Evolutionary conservation across 345 rosid genomes (phyloP).

Genomic region (Leavenworthia alabamica): DNA sequence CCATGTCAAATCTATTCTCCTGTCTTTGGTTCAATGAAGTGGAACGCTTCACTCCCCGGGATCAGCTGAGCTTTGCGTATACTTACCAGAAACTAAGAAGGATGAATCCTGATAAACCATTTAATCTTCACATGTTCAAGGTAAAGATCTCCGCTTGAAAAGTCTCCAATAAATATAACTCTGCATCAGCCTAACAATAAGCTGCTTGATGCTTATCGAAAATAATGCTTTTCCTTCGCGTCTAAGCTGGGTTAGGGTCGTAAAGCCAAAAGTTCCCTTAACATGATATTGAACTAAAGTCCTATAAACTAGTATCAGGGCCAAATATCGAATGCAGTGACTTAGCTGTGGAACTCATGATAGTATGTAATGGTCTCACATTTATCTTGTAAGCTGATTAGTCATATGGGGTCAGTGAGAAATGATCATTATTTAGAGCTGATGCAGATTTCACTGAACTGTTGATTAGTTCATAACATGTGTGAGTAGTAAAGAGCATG

Average conservation of each 20-base stretch:
- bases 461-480: constrained; percentile 1
- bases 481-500: not conserved
- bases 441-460: not conserved
- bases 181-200: not conserved
- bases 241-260: not conserved
- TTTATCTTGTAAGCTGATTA: not conserved
- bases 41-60: constrained; percentile 93
- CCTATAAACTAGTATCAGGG: constrained; percentile 1
- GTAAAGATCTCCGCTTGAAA: constrained; percentile 28
- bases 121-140: constrained; percentile 94
- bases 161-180: not conserved
- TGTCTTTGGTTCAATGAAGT: constrained; percentile 99
- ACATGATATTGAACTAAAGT: not conserved
- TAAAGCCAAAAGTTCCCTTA: not conserved
- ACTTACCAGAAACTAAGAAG: constrained; percentile 76
- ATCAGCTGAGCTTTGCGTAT: constrained; percentile 89
- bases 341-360: not conserved
- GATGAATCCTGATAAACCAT: constrained; percentile 68
- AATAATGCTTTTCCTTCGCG: not conserved
- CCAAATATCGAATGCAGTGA: not conserved
- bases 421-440: too few relatives aligned
- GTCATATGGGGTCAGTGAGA: not conserved
- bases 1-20: constrained; percentile 93
- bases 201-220: constrained; percentile 7
- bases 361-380: not conserved